Evolutionary conservation across 768 basidiomycete species (phyloP).

Genomic region (Amanita pseudoporphyria): DNA sequence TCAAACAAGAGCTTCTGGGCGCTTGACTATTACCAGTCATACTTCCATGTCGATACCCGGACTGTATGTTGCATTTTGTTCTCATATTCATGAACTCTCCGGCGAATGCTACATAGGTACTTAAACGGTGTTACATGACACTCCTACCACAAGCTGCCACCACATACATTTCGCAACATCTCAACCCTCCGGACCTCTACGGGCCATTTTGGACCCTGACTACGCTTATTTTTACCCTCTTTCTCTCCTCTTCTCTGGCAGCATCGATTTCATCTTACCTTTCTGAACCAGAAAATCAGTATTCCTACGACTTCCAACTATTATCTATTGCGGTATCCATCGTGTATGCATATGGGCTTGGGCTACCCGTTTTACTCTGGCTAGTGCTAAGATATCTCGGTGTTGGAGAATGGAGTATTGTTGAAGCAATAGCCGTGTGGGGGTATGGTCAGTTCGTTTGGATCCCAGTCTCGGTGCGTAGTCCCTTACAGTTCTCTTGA

Average conservation of each 20-base stretch:
- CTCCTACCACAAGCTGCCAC: conserved; percentile 58
- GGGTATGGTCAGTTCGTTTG: conserved; percentile 79
- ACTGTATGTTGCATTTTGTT: conserved; percentile 31
- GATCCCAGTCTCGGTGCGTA: conserved; percentile 75
- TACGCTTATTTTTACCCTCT: conserved; percentile 87
- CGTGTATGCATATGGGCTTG: conserved; percentile 84
- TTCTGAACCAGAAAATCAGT: conserved; percentile 42
- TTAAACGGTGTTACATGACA: conserved; percentile 69
- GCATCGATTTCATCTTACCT: conserved; percentile 85
- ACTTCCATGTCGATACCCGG: conserved; percentile 83
- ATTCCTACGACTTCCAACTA: conserved; percentile 81
- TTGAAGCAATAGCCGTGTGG: conserved; percentile 76
- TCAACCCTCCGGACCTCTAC: conserved; percentile 67
- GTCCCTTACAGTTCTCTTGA: neutral
- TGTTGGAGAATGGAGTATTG: conserved; percentile 81
- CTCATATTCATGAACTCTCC: neutral
- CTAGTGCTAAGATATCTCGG: conserved; percentile 75
- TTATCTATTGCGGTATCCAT: conserved; percentile 75
- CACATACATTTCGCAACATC: conserved; percentile 52
- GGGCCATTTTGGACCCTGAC: conserved; percentile 98
- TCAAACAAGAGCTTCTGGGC: conserved; percentile 60
- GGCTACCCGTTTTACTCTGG: conserved; percentile 79
- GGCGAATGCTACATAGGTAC: conserved; percentile 34
- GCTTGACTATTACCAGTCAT: conserved; percentile 77
- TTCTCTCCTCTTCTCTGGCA: conserved; percentile 88